These are phyloP conservation scores for Hyaloperonospora arabidopsidis DNA, from an alignment of 352 stramenopile genomes.

Conservation along the genomic window DNA sequence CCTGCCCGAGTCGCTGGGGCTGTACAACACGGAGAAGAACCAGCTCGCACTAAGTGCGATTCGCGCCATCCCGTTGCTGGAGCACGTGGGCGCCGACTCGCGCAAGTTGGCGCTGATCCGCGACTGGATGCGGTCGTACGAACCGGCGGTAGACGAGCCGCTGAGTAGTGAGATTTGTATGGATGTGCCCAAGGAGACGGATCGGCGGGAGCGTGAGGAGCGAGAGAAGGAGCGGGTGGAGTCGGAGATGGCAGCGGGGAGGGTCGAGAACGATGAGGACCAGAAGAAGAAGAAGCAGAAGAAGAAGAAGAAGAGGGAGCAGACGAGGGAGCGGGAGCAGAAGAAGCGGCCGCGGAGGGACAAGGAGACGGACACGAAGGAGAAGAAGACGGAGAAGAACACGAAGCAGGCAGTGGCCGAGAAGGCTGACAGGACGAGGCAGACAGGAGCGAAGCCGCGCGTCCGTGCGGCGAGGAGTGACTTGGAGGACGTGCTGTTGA, in stretches of 20 bases:
- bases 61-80: constrained; percentile 45
- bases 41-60: constrained; percentile 53
- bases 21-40: constrained; percentile 71
- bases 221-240: constrained; percentile 25
- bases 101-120: constrained; percentile 55
- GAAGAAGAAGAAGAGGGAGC: constrained; percentile 6
- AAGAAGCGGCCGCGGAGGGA: constrained; percentile 2
- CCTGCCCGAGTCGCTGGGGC: constrained; percentile 67
- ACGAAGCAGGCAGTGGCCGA: neutral
- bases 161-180: constrained; percentile 47
- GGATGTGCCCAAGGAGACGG: constrained; percentile 40
- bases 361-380: constrained; percentile 11
- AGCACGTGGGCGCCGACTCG: constrained; percentile 43
- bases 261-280: constrained; percentile 20
- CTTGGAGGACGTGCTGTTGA: constrained; percentile 25
- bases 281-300: constrained; percentile 25
- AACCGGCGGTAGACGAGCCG: constrained; percentile 42
- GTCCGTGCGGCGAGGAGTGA: constrained; percentile 29
- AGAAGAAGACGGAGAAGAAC: constrained; percentile 3
- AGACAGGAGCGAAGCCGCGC: constrained; percentile 11
- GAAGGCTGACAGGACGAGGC: constrained; percentile 5
- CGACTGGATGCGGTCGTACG: constrained; percentile 73
- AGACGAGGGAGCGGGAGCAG: neutral
- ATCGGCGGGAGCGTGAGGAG: constrained; percentile 45
- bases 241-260: constrained; percentile 32